Evolutionary conservation across 352 stramenopile genomes (phyloP), one percentile per base, ranked within the genome.

Genomic region (Phytopythium ostracodes): DNA sequence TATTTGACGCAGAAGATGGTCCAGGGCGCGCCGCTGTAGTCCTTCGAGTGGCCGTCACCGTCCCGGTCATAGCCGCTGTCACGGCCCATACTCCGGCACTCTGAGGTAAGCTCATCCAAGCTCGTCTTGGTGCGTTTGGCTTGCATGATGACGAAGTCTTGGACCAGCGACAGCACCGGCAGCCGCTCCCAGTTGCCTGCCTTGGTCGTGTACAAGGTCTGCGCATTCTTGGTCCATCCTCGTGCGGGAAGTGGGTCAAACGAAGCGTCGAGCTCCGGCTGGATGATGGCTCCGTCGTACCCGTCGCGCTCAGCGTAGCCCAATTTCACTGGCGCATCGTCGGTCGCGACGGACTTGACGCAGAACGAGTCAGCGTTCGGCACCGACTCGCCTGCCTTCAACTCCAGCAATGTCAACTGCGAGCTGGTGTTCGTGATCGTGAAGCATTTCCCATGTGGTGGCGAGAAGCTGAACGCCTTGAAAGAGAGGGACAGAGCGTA

Each of bases 1-100:
- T 79, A 79, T 15, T 63, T 60, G 42, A 77, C 60, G 29, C 75
- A 83, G 46, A 83, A 74, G 38, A 83, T 80, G 33, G 75, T 79
- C 72, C 70, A 79, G 2, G 72, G 75, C 2, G 72, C 75, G 8
- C 52, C 49, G 51, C 63, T 71, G 46, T 83, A 83, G 52, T 83
- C 72, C 25, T 75, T 76, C 20, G 75, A 83, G 53, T 83, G 75
- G 12, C 67, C 72, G 36, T 83, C 75, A 1, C 75, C 75, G 31
- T 76, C 68, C n/a, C 75, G 65, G 50, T 72, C 62, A 52, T 80
- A 80, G 24, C 65, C 61, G 46, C 12, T 18, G 12, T 20, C 46
- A 11, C 62, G 43, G 11, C 70, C 72, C 0, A 70, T 56, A 0
- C 36, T 43, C 1, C 53, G 59, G 42, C 75, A 83, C 33, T 62